phyloP scores from a whole-genome alignment of 2,329 filamentous ascomycete species.

The Aphanocladium album region DNA sequence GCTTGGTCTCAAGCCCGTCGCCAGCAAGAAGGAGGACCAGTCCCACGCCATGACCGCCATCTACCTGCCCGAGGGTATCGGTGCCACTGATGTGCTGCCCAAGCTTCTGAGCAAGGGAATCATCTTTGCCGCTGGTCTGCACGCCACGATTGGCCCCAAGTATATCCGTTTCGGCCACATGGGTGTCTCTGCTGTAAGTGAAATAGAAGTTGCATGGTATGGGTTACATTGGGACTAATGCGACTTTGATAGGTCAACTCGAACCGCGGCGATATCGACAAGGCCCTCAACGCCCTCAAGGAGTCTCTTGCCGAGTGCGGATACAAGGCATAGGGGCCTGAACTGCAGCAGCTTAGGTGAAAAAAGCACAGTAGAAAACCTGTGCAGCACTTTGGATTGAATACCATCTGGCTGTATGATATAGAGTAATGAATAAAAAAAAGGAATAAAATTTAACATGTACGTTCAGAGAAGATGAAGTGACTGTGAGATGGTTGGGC shows the following conservation, averaged over 20 bases:
- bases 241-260: slow-evolving; percentile 54
- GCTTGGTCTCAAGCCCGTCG: slow-evolving; percentile 82
- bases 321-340: slow-evolving; percentile 30
- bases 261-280: slow-evolving; percentile 73
- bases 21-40: slow-evolving; percentile 80
- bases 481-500: too few species aligned
- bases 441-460: background rate
- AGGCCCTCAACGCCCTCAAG: slow-evolving; percentile 73
- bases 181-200: slow-evolving; percentile 79
- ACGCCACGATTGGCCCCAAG: slow-evolving; percentile 89
- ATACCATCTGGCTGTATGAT: slow-evolving; percentile 6
- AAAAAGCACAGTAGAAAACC: background rate
- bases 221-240: background rate
- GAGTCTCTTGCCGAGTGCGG: slow-evolving; percentile 71
- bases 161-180: slow-evolving; percentile 98
- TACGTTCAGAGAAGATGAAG: too few species aligned
- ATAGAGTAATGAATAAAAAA: background rate
- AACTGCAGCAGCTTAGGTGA: background rate
- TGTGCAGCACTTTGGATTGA: background rate
- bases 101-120: slow-evolving; percentile 82
- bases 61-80: slow-evolving; percentile 81
- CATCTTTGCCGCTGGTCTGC: slow-evolving; percentile 89
- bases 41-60: slow-evolving; percentile 98
- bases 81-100: slow-evolving; percentile 77
- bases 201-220: too few species aligned